These are phyloP conservation scores for Penicillium paradoxum DNA, from an alignment of 495 filamentous ascomycete species.

Conservation along the genomic window DNA sequence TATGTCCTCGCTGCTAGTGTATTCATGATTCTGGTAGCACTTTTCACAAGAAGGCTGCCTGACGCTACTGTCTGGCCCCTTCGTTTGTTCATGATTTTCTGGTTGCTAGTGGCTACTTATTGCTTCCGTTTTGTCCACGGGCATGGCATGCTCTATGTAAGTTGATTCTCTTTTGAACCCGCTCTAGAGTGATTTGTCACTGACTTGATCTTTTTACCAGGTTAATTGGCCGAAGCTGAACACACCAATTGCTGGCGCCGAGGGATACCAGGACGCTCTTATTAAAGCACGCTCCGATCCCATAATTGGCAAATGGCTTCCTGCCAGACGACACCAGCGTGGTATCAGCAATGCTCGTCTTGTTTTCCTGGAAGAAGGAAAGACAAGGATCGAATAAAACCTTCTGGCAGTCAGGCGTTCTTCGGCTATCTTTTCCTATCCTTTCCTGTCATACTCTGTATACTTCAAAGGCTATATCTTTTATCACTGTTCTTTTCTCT, in stretches of 20 bases:
- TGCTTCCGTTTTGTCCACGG: constrained; percentile 65
- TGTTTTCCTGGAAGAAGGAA: constrained; percentile 85
- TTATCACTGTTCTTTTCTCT: constrained; percentile 13
- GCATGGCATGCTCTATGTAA: constrained; percentile 90
- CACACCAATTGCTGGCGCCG: constrained; percentile 72
- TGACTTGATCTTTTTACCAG: constrained; percentile 34
- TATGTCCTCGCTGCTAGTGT: constrained; percentile 84
- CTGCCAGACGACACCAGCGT: constrained; percentile 58
- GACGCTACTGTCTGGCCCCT: constrained; percentile 71
- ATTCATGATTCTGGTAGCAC: constrained; percentile 78
- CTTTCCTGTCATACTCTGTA: constrained; percentile 13
- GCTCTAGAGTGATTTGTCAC: not conserved
- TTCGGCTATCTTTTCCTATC: not conserved
- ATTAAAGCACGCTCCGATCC: constrained; percentile 68
- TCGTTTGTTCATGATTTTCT: constrained; percentile 71
- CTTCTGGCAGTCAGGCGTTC: not conserved
- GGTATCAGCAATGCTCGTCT: constrained; percentile 73
- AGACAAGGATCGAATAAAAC: constrained; percentile 83
- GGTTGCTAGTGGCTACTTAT: constrained; percentile 63
- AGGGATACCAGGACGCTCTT: constrained; percentile 86
- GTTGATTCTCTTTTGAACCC: constrained; percentile 31
- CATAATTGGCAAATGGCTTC: constrained; percentile 67
- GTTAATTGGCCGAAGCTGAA: constrained; percentile 98
- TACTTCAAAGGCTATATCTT: constrained; percentile 22
- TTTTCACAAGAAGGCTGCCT: constrained; percentile 62